A percentile compares a stretch with the other conserved stretches of the same genome.
Evolutionary conservation across 805 yeast genomes (phyloP).

Genomic region (Pichia cephalocereana): DNA sequence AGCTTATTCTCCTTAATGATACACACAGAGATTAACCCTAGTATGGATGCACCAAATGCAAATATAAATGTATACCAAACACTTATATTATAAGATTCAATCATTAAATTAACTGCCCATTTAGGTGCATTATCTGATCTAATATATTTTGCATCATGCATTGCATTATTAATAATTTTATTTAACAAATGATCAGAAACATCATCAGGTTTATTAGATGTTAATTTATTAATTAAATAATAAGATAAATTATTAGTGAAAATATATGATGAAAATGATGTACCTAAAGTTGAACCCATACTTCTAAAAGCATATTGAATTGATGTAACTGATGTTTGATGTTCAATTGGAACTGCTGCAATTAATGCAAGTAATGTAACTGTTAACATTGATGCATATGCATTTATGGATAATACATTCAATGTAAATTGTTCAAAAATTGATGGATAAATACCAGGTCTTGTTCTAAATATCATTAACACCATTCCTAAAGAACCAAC

Average conservation of each 20-base stretch:
- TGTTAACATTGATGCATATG: slow-evolving; percentile 51
- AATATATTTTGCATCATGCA: slow-evolving; percentile 48
- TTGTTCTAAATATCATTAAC: slow-evolving; percentile 13
- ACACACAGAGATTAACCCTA: slow-evolving; percentile 33
- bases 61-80: slow-evolving; percentile 47
- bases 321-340: slow-evolving; percentile 60
- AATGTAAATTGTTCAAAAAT: slow-evolving; percentile 35
- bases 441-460: slow-evolving; percentile 15
- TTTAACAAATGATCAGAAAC: slow-evolving; percentile 31
- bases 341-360: slow-evolving; percentile 60
- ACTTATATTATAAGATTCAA: slow-evolving; percentile 42
- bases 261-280: slow-evolving; percentile 54
- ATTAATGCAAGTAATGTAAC: slow-evolving; percentile 59
- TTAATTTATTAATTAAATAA: slow-evolving; percentile 23
- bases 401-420: slow-evolving; percentile 42
- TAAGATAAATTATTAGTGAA: slow-evolving; percentile 38
- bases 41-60: slow-evolving; percentile 27
- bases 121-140: slow-evolving; percentile 39
- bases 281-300: slow-evolving; percentile 59
- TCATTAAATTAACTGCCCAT: slow-evolving; percentile 37
- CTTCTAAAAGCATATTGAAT: slow-evolving; percentile 59
- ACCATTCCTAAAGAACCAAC: slow-evolving; percentile 37
- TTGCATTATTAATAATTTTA: slow-evolving; percentile 41
- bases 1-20: slow-evolving; percentile 51
- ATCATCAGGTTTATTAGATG: slow-evolving; percentile 25